These are phyloP conservation scores for Theobroma cacao DNA, from an alignment of 345 rosid species.

Conservation along the genomic window DNA sequence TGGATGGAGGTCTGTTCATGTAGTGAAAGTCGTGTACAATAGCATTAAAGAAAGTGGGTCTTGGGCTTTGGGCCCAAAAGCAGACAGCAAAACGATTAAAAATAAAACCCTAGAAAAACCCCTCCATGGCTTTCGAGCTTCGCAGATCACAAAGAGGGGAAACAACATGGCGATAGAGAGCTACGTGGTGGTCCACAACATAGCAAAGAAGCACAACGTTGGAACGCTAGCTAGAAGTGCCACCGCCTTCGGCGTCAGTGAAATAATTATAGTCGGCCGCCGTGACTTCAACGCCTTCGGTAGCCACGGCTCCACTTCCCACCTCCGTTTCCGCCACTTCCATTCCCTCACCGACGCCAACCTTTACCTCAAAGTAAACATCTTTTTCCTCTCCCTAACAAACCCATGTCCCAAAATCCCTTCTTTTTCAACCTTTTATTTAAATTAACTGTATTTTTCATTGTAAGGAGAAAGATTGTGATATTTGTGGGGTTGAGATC, in stretches of 20 bases:
- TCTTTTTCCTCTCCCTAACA: background rate
- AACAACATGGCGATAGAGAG: constrained; percentile 57
- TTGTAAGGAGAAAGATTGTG: constrained; percentile 70
- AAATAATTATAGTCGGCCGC: constrained; percentile 86
- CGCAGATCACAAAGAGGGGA: constrained; percentile 7
- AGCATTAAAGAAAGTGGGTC: background rate
- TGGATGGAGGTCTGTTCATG: no score
- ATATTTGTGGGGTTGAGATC: constrained; percentile 95
- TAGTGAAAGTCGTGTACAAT: no score
- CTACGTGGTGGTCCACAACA: constrained; percentile 91
- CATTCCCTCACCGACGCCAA: constrained; percentile 77
- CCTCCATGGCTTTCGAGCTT: background rate
- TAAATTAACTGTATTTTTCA: background rate
- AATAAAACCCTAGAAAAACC: background rate
- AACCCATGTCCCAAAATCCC: background rate
- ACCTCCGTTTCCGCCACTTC: constrained; percentile 81
- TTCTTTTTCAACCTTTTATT: background rate
- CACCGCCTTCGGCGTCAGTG: constrained; percentile 88
- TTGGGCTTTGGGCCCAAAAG: background rate
- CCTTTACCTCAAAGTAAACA: constrained; percentile 62
- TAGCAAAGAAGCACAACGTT: constrained; percentile 95
- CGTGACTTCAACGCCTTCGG: constrained; percentile 96
- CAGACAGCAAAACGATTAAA: background rate
- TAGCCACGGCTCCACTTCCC: constrained; percentile 94
- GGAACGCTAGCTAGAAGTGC: constrained; percentile 93